phyloP scores from a whole-genome alignment of 179 eudicot species.

The Beta lomatogona region DNA sequence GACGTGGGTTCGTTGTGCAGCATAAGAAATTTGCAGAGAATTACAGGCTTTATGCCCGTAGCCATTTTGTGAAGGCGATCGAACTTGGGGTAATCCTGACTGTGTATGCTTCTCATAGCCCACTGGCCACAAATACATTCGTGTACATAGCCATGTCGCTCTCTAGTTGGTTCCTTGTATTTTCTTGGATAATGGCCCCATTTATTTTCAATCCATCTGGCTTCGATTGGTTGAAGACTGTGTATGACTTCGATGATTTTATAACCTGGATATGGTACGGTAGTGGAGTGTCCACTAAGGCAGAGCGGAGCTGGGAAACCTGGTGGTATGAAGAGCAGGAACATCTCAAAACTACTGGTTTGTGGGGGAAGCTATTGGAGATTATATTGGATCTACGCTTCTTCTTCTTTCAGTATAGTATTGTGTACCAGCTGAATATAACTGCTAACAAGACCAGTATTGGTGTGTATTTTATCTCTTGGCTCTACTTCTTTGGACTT shows the following conservation, averaged over 20 bases:
- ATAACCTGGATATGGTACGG: constrained; percentile 81
- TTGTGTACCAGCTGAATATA: constrained; percentile 75
- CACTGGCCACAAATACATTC: constrained; percentile 57
- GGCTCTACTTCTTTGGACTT: constrained; percentile 65
- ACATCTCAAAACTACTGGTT: constrained; percentile 82
- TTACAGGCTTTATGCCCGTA: constrained; percentile 83
- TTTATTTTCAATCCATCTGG: constrained; percentile 94
- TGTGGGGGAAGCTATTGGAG: constrained; percentile 93
- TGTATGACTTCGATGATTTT: constrained; percentile 83
- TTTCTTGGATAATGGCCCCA: constrained; percentile 92
- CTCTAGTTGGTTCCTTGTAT: constrained; percentile 85
- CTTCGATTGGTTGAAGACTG: constrained; percentile 95
- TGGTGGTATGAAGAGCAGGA: constrained; percentile 99
- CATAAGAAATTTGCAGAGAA: constrained; percentile 89
- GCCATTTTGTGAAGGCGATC: constrained; percentile 94
- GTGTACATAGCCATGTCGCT: constrained; percentile 77
- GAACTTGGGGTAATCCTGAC: constrained; percentile 85
- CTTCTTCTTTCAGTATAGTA: constrained; percentile 94
- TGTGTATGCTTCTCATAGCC: constrained; percentile 80
- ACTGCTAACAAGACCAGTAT: constrained; percentile 49
- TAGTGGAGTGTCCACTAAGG: constrained; percentile 75
- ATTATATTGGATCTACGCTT: constrained; percentile 79
- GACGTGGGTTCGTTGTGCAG: constrained; percentile 93
- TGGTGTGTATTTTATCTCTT: constrained; percentile 81
- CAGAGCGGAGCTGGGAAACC: constrained; percentile 96